phyloP scores from a whole-genome alignment of 202 grass and related monocot genomes.

The Cymbopogon flexuosus region DNA sequence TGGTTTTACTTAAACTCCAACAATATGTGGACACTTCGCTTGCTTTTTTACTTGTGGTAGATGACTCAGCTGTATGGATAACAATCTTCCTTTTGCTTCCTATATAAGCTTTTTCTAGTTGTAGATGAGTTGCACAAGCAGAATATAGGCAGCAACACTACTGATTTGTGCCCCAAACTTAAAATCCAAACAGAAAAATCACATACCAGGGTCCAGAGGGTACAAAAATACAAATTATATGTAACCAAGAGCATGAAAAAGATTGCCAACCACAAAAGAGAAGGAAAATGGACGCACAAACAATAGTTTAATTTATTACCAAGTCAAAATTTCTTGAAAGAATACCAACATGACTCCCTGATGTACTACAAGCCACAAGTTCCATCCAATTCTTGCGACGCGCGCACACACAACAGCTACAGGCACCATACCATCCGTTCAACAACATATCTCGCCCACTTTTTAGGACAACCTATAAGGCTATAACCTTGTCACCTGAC shows the following conservation, averaged over 20 bases:
- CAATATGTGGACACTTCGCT: too few species aligned
- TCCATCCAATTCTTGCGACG: conserved; percentile 27
- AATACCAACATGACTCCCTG: conserved; percentile 37
- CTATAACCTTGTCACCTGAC: conserved; percentile 40
- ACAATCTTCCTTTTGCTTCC: not conserved
- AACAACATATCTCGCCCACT: conserved; percentile 39
- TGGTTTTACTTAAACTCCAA: too few species aligned
- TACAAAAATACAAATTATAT: not conserved
- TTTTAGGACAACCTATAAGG: conserved; percentile 27
- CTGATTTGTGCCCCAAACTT: not conserved
- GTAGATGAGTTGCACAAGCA: not conserved
- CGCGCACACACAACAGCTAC: not conserved
- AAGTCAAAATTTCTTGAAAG: conserved; percentile 65
- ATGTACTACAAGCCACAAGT: conserved; percentile 40
- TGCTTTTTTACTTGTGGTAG: too few species aligned
- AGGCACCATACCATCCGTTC: conserved; percentile 24
- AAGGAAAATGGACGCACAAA: conserved; percentile 23
- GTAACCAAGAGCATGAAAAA: not conserved
- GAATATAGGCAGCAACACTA: not conserved
- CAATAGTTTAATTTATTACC: conserved; percentile 49
- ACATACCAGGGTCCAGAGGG: not conserved
- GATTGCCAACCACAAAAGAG: not conserved
- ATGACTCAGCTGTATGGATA: too few species aligned
- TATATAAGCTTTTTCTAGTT: not conserved
- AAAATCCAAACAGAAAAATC: not conserved